Evolutionary conservation across 805 yeast genomes (phyloP).

Genomic region (Metschnikowia baotianmanensis): DNA sequence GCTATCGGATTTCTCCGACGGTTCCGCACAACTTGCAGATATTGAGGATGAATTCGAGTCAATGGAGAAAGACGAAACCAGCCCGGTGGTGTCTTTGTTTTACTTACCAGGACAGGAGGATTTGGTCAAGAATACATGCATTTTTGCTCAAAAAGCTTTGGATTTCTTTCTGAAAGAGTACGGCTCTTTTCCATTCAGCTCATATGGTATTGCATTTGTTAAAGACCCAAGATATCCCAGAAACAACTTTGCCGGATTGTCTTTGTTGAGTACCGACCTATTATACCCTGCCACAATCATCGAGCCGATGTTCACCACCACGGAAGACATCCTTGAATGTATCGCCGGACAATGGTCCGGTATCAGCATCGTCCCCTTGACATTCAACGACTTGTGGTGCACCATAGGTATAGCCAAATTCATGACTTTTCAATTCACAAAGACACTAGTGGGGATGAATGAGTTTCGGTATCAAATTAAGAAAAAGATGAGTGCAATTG

Average conservation of each 20-base stretch:
- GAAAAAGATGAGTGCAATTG: conserved; percentile 59
- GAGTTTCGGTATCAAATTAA: conserved; percentile 75
- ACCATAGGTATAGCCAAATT: conserved; percentile 79
- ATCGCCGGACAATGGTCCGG: conserved; percentile 93
- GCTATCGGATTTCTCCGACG: conserved; percentile 42
- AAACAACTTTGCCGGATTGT: conserved; percentile 71
- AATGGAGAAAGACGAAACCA: conserved; percentile 30
- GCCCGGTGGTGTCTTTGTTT: conserved; percentile 51
- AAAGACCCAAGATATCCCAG: conserved; percentile 21
- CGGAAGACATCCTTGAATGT: conserved; percentile 66
- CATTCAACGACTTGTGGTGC: conserved; percentile 83
- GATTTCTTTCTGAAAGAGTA: conserved; percentile 83
- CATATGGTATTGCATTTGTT: conserved; percentile 75
- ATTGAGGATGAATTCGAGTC: conserved; percentile 30
- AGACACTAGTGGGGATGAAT: conserved; percentile 75
- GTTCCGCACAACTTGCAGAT: conserved; percentile 27
- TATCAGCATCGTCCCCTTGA: conserved; percentile 78
- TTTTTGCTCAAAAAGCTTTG: conserved; percentile 73
- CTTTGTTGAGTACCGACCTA: conserved; percentile 56
- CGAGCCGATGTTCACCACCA: conserved; percentile 72
- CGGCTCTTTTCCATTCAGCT: conserved; percentile 89
- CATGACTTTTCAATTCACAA: conserved; percentile 74
- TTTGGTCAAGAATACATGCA: conserved; percentile 66
- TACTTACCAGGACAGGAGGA: conserved; percentile 57
- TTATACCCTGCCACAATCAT: conserved; percentile 71